Percentiles rank a stretch among this genome's conserved stretches.
These are phyloP conservation scores for Corrigiola litoralis DNA, from an alignment of 179 eudicot species.

Conservation along the genomic window DNA sequence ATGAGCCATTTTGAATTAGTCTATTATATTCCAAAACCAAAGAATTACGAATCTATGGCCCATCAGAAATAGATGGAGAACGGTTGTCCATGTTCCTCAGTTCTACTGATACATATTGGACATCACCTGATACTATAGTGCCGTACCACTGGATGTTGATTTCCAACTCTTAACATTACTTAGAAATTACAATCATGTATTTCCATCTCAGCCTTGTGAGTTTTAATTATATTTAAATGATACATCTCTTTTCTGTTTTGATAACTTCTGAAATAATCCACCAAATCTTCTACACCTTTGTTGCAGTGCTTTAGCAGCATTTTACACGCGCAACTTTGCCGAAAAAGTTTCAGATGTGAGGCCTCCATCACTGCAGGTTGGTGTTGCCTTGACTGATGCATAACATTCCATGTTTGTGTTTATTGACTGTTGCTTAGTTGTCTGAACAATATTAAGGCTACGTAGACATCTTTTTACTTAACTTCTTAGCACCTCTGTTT, in stretches of 20 bases:
- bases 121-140: too few species aligned
- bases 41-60: too few species aligned
- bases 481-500: neutral
- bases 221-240: too few species aligned
- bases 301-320: constrained; percentile 92
- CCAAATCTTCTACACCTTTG: neutral
- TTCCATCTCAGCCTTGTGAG: too few species aligned
- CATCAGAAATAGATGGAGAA: too few species aligned
- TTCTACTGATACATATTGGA: too few species aligned
- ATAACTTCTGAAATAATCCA: neutral
- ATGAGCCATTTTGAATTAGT: too few species aligned
- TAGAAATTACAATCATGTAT: neutral
- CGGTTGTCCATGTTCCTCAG: too few species aligned
- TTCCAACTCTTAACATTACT: neutral
- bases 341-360: constrained; percentile 62
- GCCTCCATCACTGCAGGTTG: constrained; percentile 94
- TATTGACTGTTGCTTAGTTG: neutral
- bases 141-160: too few species aligned
- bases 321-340: constrained; percentile 79
- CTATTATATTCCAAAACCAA: too few species aligned
- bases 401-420: neutral
- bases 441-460: neutral
- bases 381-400: constrained; percentile 9
- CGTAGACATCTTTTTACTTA: constrained; percentile 1
- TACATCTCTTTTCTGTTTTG: neutral